Percentiles rank a stretch among this genome's conserved stretches.
Evolutionary conservation across 2,329 filamentous ascomycete species (phyloP).

Genomic region (Phialemonium atrogriseum): DNA sequence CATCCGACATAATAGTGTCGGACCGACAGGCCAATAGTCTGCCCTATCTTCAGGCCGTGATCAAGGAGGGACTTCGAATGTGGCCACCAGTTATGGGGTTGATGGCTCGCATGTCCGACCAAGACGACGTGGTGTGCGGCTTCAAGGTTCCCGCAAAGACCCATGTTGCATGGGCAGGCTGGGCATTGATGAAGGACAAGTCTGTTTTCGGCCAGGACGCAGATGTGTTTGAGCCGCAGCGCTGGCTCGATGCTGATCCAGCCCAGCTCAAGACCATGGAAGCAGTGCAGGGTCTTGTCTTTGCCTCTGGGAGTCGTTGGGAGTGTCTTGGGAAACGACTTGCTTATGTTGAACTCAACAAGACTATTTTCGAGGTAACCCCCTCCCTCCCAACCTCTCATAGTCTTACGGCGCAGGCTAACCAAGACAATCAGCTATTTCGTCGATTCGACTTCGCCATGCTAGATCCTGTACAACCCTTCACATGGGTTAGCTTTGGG

Average conservation of each 20-base stretch:
- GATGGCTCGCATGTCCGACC: conserved; percentile 1
- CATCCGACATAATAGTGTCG: no score
- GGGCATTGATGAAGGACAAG: conserved; percentile 6
- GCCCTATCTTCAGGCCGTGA: conserved; percentile 8
- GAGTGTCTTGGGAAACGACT: conserved; percentile 10
- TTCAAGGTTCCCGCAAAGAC: conserved; percentile 6
- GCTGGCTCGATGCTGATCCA: conserved; percentile 7
- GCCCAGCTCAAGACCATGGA: conserved; percentile 8
- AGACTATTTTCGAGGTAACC: conserved; percentile 11
- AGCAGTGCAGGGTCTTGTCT: conserved; percentile 6
- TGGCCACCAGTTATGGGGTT: conserved; percentile 9
- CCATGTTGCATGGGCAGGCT: conserved; percentile 4
- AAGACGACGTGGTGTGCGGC: conserved; percentile 8
- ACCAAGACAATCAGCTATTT: conserved; percentile 5
- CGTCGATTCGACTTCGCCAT: conserved; percentile 9
- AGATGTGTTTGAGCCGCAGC: conserved; percentile 5
- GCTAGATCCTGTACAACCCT: conserved; percentile 7
- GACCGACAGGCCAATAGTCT: conserved; percentile 6
- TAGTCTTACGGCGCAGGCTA: not conserved
- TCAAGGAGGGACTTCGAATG: conserved; percentile 8
- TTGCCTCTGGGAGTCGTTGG: conserved; percentile 8
- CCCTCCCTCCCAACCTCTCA: not conserved
- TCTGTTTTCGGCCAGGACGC: conserved; percentile 9
- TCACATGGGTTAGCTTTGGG: conserved; percentile 3
- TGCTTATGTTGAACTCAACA: conserved; percentile 9